Conservation (phyloP, 2,329 filamentous ascomycete species). For the Exophiala aquamarina region DNA sequence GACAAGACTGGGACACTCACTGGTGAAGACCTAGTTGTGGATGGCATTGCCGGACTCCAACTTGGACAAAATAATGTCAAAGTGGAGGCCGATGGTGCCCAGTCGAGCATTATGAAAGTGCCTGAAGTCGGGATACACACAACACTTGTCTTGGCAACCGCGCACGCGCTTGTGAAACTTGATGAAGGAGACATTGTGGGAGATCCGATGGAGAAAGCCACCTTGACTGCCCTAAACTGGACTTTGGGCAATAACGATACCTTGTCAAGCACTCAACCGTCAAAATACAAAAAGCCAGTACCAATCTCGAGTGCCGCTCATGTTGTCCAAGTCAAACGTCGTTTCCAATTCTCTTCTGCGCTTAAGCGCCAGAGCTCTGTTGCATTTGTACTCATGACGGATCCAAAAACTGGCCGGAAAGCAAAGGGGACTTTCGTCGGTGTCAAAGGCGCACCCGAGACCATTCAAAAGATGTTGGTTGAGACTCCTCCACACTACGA, state of each 20-base stretch:
- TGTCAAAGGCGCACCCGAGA: conserved; percentile 97
- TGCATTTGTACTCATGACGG: conserved; percentile 73
- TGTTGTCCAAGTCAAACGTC: conserved; percentile 88
- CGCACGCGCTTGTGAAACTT: conserved; percentile 91
- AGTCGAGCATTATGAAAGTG: conserved; percentile 74
- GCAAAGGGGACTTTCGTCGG: conserved; percentile 84
- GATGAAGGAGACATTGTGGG: conserved; percentile 97
- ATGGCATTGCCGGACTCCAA: conserved; percentile 88
- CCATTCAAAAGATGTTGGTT: conserved; percentile 89
- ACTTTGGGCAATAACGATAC: conserved; percentile 85
- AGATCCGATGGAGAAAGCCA: conserved; percentile 99
- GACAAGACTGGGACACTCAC: conserved; percentile 98
- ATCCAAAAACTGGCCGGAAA: conserved; percentile 72
- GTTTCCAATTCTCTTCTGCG: conserved; percentile 97
- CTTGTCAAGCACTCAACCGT: conserved; percentile 65
- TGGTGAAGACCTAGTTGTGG: conserved; percentile 93
- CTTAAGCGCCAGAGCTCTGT: conserved; percentile 95
- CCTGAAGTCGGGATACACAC: conserved; percentile 73
- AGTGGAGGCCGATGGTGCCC: conserved; percentile 75
- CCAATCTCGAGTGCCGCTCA: conserved; percentile 57
- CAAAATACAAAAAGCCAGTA: conserved; percentile 44
- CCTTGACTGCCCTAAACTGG: conserved; percentile 86
- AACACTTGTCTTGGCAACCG: conserved; percentile 88
- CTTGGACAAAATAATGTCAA: conserved; percentile 67
- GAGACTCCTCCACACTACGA: conserved; percentile 84